A percentile compares a stretch with the other conserved stretches of the same genome.
Evolutionary conservation across 495 filamentous ascomycete genomes (phyloP).

Genomic region (Aeminium ludgeri): DNA sequence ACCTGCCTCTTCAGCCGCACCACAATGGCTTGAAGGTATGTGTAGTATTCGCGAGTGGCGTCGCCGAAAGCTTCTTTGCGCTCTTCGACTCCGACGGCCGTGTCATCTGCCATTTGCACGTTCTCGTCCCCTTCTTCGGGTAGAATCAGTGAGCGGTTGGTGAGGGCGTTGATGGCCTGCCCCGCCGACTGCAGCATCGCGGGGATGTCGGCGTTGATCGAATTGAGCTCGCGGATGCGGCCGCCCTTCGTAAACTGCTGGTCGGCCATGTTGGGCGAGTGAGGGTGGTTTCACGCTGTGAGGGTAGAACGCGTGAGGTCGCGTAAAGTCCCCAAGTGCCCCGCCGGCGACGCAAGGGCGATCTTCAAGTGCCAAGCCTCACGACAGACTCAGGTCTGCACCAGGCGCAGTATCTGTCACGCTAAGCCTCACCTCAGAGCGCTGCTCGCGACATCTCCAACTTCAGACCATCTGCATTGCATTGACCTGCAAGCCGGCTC

Average conservation of each 20-base stretch:
- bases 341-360: too few species aligned
- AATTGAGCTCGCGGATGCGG: slow-evolving; percentile 59
- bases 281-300: too few species aligned
- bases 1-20: slow-evolving; percentile 55
- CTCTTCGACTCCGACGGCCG: slow-evolving; percentile 24
- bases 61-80: slow-evolving; percentile 44
- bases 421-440: too few species aligned
- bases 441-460: too few species aligned
- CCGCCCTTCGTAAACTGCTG: slow-evolving; percentile 27
- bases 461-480: too few species aligned
- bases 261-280: slow-evolving; percentile 9
- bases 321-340: too few species aligned
- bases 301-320: too few species aligned
- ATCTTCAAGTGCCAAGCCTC: too few species aligned
- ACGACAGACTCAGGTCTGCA: too few species aligned
- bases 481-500: too few species aligned
- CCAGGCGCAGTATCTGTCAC: too few species aligned
- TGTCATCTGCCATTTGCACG: not conserved
- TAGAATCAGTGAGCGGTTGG: slow-evolving; percentile 24
- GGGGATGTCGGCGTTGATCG: slow-evolving; percentile 48
- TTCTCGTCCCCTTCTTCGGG: slow-evolving; percentile 18
- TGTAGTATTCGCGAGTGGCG: slow-evolving; percentile 47
- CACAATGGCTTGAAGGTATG: slow-evolving; percentile 31
- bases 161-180: slow-evolving; percentile 51
- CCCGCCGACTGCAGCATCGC: slow-evolving; percentile 51